phyloP scores from a whole-genome alignment of 73 alveolate genomes.

The Uronychia setigera region DNA sequence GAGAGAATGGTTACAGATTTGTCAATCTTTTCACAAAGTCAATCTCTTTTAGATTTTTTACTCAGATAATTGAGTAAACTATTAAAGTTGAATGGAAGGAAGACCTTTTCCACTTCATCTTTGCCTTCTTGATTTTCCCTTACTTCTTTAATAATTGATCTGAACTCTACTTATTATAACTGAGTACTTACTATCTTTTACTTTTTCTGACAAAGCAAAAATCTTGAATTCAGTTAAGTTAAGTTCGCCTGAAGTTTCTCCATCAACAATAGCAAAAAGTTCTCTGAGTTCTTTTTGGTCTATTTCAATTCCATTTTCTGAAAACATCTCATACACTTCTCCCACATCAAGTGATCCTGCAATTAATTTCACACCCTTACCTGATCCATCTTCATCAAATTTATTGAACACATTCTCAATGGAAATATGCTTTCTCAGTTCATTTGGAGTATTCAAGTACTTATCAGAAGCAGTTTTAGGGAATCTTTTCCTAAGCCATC shows the following conservation, averaged over 20 bases:
- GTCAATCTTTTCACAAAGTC: conserved; percentile 8
- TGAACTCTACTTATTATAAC: conserved; percentile 6
- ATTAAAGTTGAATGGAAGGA: conserved; percentile 41
- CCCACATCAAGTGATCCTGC: conserved; percentile 39
- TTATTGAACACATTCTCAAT: conserved; percentile 38
- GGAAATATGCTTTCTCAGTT: conserved; percentile 32
- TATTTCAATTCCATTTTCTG: conserved; percentile 30
- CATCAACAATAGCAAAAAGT: conserved; percentile 29
- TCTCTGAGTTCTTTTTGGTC: conserved; percentile 14
- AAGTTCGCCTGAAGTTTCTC: conserved; percentile 33
- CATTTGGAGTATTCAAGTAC: conserved; percentile 41
- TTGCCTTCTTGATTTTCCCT: conserved; percentile 38
- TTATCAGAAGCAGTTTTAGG: conserved; percentile 8
- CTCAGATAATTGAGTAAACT: conserved; percentile 28
- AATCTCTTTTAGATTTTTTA: conserved; percentile 24
- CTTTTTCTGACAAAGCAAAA: conserved; percentile 32
- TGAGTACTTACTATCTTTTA: conserved; percentile 13
- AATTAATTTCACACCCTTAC: conserved; percentile 5
- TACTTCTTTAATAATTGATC: conserved; percentile 19
- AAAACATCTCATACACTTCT: conserved; percentile 47
- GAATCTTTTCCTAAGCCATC: conserved; percentile 45
- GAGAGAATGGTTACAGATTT: neutral
- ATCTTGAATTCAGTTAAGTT: conserved; percentile 18
- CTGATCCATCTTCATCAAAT: conserved; percentile 46
- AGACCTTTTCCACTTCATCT: conserved; percentile 16